phyloP scores from a whole-genome alignment of 2,329 filamentous ascomycete species.

The Daldinia sp. region DNA sequence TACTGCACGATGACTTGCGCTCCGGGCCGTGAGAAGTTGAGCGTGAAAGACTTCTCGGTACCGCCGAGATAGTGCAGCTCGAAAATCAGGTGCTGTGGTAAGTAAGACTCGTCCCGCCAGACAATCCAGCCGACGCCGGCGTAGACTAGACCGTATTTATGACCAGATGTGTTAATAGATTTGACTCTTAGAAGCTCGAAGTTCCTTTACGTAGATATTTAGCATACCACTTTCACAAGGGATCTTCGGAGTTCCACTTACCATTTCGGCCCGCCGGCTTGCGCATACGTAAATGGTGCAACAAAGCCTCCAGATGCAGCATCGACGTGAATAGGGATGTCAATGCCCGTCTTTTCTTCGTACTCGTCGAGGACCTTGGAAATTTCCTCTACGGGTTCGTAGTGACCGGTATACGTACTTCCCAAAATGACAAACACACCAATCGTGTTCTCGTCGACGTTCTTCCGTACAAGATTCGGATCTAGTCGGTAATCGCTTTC shows the following conservation, averaged over 20 bases:
- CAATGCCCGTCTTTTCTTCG: slow-evolving; percentile 66
- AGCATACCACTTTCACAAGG: background rate
- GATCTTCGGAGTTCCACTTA: slow-evolving; percentile 39
- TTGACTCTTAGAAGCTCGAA: slow-evolving; percentile 69
- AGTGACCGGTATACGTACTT: slow-evolving; percentile 77
- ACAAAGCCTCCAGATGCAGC: slow-evolving; percentile 69
- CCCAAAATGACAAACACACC: slow-evolving; percentile 78
- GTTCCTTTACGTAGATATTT: slow-evolving; percentile 50
- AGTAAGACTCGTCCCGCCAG: slow-evolving; percentile 70
- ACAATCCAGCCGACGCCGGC: slow-evolving; percentile 75
- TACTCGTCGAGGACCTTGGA: slow-evolving; percentile 70
- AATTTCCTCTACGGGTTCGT: slow-evolving; percentile 75
- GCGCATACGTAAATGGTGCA: slow-evolving; percentile 66
- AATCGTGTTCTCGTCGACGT: slow-evolving; percentile 79
- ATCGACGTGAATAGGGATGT: slow-evolving; percentile 75
- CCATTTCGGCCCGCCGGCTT: slow-evolving; percentile 66
- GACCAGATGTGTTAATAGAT: slow-evolving; percentile 71
- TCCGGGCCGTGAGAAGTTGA: slow-evolving; percentile 77
- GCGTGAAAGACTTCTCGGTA: slow-evolving; percentile 74
- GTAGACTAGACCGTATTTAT: slow-evolving; percentile 67
- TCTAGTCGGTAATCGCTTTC: slow-evolving; percentile 70
- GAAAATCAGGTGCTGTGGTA: slow-evolving; percentile 74
- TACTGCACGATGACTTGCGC: slow-evolving; percentile 76
- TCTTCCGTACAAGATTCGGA: slow-evolving; percentile 68
- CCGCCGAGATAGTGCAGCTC: slow-evolving; percentile 75